Conservation (phyloP, 1,284 basidiomycete genomes). For the Leccinum pachyderme region DNA sequence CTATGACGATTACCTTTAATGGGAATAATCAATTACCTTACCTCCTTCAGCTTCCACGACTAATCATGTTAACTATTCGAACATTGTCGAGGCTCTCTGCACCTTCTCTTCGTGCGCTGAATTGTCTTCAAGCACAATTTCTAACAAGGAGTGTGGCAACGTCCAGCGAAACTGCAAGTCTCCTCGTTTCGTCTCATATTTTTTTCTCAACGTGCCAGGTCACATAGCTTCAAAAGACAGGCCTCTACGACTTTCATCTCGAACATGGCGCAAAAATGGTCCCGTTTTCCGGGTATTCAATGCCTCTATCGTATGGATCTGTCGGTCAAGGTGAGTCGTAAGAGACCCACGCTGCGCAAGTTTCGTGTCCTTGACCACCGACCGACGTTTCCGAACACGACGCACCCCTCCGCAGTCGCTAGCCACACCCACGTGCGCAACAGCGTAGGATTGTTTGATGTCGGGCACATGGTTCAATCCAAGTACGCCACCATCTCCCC, state of each 20-base stretch:
- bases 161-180: slow-evolving; percentile 20
- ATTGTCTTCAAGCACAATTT: not conserved
- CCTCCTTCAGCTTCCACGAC: slow-evolving; percentile 1
- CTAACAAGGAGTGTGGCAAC: slow-evolving; percentile 19
- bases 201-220: slow-evolving; percentile 4
- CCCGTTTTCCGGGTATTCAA: slow-evolving; percentile 91
- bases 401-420: slow-evolving; percentile 53
- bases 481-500: slow-evolving; percentile 44
- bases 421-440: slow-evolving; percentile 91
- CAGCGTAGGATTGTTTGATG: slow-evolving; percentile 90
- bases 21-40: not conserved
- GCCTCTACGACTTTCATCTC: slow-evolving; percentile 90
- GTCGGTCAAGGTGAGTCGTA: slow-evolving; percentile 71
- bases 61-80: slow-evolving; percentile 10
- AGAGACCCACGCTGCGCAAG: not conserved
- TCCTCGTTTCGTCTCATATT: not conserved
- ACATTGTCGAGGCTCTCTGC: not conserved
- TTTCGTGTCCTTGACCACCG: slow-evolving; percentile 15
- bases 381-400: not conserved
- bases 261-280: slow-evolving; percentile 92
- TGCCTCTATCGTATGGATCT: slow-evolving; percentile 88
- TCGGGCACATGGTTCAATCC: slow-evolving; percentile 96
- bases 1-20: not conserved
- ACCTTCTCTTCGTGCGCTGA: not conserved
- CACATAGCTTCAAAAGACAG: slow-evolving; percentile 48